A percentile compares a stretch with the other conserved stretches of the same genome.
Conservation (phyloP, 495 filamentous ascomycete species). For the Alectoria sarmentosa region DNA sequence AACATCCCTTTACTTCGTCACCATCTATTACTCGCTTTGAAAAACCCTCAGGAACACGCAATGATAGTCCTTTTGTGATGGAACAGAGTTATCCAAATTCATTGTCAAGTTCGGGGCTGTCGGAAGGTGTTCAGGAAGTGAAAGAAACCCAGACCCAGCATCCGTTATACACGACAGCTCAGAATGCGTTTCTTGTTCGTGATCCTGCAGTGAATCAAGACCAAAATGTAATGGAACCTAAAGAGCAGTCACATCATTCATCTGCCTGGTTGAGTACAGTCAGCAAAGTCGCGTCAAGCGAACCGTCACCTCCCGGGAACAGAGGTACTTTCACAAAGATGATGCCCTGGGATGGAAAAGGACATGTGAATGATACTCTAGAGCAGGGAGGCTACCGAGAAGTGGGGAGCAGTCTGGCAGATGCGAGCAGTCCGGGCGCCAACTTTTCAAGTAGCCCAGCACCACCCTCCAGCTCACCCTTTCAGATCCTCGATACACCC, state of each 20-base stretch:
- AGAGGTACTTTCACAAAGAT: constrained; percentile 31
- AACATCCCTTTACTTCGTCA: constrained; percentile 29
- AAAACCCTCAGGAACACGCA: background rate
- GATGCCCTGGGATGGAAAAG: constrained; percentile 26
- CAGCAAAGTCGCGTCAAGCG: constrained; percentile 11
- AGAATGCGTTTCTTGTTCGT: background rate
- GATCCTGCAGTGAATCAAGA: background rate
- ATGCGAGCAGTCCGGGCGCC: constrained; percentile 30
- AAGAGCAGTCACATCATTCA: constrained; percentile 7
- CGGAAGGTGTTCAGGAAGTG: background rate
- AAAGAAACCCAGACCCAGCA: background rate
- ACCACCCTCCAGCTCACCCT: background rate
- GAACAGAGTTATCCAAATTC: background rate
- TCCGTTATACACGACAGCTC: constrained; percentile 1
- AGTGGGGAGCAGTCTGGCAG: constrained; percentile 34
- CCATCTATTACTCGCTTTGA: constrained; percentile 11
- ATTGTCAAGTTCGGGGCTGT: background rate
- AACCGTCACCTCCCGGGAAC: constrained; percentile 14
- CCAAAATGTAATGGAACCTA: background rate
- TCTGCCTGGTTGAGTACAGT: constrained; percentile 24
- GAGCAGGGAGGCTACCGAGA: constrained; percentile 30
- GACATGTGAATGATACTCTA: constrained; percentile 32
- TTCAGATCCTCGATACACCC: background rate
- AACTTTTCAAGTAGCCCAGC: constrained; percentile 16
- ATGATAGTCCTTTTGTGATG: background rate